Evolutionary conservation across 2,329 filamentous ascomycete genomes (phyloP).

Genomic region (Fusarium sp.): DNA sequence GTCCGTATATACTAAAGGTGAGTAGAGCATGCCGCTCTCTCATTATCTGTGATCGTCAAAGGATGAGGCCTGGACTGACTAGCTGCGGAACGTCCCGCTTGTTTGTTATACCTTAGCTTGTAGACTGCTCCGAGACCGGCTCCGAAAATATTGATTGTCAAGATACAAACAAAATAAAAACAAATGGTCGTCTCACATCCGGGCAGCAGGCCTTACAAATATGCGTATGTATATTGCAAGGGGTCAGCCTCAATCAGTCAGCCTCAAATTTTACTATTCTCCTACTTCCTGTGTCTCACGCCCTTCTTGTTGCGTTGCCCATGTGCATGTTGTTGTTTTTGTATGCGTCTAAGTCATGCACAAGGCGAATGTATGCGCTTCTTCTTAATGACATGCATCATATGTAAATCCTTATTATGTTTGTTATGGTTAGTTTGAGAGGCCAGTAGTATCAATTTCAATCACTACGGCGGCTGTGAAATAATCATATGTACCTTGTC

Average conservation of each 20-base stretch:
- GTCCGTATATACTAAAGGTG: not conserved
- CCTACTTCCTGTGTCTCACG: not conserved
- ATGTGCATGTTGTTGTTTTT: not conserved
- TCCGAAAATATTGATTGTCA: not conserved
- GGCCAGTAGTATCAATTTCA: not conserved
- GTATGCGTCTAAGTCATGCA: not conserved
- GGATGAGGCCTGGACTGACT: constrained; percentile 5
- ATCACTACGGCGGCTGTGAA: not conserved
- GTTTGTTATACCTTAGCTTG: constrained; percentile 6
- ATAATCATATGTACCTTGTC: not conserved
- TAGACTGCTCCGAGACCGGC: constrained; percentile 4
- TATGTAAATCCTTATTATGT: not conserved
- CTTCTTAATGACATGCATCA: not conserved
- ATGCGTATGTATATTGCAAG: not conserved
- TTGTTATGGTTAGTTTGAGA: not conserved
- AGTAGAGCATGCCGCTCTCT: not conserved
- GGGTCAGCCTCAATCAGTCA: not conserved
- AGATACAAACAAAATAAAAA: not conserved
- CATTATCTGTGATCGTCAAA: not conserved
- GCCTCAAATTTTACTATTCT: not conserved
- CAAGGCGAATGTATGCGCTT: not conserved
- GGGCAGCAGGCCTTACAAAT: not conserved
- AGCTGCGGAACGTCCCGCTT: constrained; percentile 39
- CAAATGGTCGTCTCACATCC: not conserved
- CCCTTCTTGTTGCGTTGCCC: not conserved